Conservation (phyloP, 805 yeast species). For the Wickerhamomyces ciferrii region DNA sequence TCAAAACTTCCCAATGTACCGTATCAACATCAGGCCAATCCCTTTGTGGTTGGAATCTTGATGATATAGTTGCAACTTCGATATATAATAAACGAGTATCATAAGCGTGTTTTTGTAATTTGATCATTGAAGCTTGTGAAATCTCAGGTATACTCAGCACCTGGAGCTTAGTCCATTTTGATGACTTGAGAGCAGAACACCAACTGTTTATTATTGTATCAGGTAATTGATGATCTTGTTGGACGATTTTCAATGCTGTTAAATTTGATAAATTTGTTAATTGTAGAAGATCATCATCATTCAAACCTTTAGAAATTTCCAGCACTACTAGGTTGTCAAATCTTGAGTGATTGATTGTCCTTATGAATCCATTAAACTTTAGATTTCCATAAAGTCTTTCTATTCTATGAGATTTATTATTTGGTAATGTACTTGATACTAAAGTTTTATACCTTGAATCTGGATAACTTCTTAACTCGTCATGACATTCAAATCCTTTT, state of each 20-base stretch:
- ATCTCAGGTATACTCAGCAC: slow-evolving; percentile 14
- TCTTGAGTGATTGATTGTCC: slow-evolving; percentile 5
- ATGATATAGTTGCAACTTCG: slow-evolving; percentile 8
- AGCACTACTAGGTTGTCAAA: slow-evolving; percentile 13
- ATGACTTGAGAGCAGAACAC: slow-evolving; percentile 15
- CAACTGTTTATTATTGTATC: slow-evolving; percentile 17
- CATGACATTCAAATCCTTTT: slow-evolving; percentile 10
- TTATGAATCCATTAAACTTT: slow-evolving; percentile 8
- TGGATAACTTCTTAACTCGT: slow-evolving; percentile 6
- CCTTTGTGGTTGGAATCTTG: slow-evolving; percentile 5
- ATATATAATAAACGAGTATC: slow-evolving; percentile 12
- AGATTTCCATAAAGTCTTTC: slow-evolving; percentile 28
- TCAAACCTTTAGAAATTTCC: slow-evolving; percentile 12
- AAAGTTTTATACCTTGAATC: slow-evolving; percentile 7
- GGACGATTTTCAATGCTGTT: slow-evolving; percentile 12
- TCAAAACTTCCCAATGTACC: slow-evolving; percentile 10
- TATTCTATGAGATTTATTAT: slow-evolving; percentile 23
- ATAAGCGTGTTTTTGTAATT: slow-evolving; percentile 11
- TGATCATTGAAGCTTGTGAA: slow-evolving; percentile 11
- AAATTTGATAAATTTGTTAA: slow-evolving; percentile 15
- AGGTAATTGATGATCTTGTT: slow-evolving; percentile 4
- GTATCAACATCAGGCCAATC: slow-evolving; percentile 16
- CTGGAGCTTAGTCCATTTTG: slow-evolving; percentile 19
- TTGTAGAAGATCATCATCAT: slow-evolving; percentile 11
- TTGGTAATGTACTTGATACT: slow-evolving; percentile 16